Conservation (phyloP, 1,284 basidiomycete species). For the Peniophora sp. region DNA sequence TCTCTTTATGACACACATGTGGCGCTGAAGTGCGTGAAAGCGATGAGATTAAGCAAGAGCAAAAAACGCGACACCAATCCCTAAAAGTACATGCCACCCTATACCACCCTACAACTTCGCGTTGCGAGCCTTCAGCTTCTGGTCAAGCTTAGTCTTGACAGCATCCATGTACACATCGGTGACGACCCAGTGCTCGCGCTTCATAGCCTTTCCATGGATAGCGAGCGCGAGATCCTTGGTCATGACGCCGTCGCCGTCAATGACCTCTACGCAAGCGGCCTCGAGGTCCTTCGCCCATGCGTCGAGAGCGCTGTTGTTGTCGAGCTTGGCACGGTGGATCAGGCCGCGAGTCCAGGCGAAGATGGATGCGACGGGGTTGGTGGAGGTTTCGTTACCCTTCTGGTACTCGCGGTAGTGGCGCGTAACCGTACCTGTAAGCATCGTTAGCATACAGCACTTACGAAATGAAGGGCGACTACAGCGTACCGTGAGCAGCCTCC, state of each 20-base stretch:
- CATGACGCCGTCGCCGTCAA: slow-evolving; percentile 88
- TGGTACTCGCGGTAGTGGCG: slow-evolving; percentile 97
- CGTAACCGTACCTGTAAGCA: slow-evolving; percentile 63
- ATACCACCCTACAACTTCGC: background rate
- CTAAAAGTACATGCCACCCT: background rate
- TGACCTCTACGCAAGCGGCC: slow-evolving; percentile 84
- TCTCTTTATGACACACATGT: too few relatives aligned
- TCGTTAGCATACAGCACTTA: background rate
- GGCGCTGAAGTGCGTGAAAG: too few relatives aligned
- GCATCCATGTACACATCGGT: slow-evolving; percentile 90
- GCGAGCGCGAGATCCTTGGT: slow-evolving; percentile 95
- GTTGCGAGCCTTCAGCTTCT: background rate
- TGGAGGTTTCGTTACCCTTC: slow-evolving; percentile 93
- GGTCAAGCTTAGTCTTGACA: slow-evolving; percentile 40
- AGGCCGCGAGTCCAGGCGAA: slow-evolving; percentile 98
- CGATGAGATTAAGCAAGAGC: too few relatives aligned
- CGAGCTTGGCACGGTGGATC: slow-evolving; percentile 89
- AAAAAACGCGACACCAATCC: background rate
- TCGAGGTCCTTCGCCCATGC: slow-evolving; percentile 82
- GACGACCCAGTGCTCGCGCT: slow-evolving; percentile 88
- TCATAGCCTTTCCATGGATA: slow-evolving; percentile 90
- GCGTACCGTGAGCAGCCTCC: slow-evolving; percentile 86
- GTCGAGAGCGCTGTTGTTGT: slow-evolving; percentile 72
- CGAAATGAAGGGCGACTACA: background rate
- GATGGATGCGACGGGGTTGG: slow-evolving; percentile 97